Evolutionary conservation across 768 basidiomycete genomes (phyloP), one percentile per base, ranked within the genome.

Genomic region (Boletus eberwhitei): DNA sequence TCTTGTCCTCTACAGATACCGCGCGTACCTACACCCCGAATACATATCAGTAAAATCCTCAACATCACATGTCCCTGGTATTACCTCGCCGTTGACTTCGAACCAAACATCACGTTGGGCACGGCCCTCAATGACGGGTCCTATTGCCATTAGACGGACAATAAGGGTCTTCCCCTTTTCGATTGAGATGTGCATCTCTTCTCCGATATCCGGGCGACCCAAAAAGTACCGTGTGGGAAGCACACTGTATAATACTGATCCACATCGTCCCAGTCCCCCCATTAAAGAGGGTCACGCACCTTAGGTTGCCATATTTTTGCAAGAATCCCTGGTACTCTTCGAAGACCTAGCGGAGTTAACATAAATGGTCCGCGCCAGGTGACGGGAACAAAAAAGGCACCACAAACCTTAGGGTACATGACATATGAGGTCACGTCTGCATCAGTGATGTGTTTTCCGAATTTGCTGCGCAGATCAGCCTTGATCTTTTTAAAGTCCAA

Each of bases 101-200:
- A 98, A 96, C 90, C 96, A 97, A 55, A 96, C 93, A 70, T 98
- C 95, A 64, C 96, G 86, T 65, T 92, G 90, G 22, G 95, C 93
- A 63, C 85, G 88, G 36, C 89, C 89, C 70, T 93, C 87, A 49
- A 96, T 88, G 50, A 98, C 89, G 54, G 93, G 90, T 19, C 96
- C 94, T 46, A 95, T 82, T 29, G 97, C 97, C 83, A 99, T 88
- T 65, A 98, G 80, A 63, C 93, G 89, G 70, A 99, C 86, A 70
- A 98, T 95, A 55, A 99, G 81, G 50, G 90, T 97, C 81, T 98
- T 98, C 38, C 97, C 97, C 72, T 90, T 84, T 75, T 95, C 93
- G 66, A 98, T 97, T 49, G 88, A 85, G 69, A 98, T 91, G 72
- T 93, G 86, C 88, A 98, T 90, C 76, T 99, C 97, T 74, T 98